Evolutionary conservation across 352 stramenopile genomes (phyloP).

Genomic region (Globisporangium takayamanum): DNA sequence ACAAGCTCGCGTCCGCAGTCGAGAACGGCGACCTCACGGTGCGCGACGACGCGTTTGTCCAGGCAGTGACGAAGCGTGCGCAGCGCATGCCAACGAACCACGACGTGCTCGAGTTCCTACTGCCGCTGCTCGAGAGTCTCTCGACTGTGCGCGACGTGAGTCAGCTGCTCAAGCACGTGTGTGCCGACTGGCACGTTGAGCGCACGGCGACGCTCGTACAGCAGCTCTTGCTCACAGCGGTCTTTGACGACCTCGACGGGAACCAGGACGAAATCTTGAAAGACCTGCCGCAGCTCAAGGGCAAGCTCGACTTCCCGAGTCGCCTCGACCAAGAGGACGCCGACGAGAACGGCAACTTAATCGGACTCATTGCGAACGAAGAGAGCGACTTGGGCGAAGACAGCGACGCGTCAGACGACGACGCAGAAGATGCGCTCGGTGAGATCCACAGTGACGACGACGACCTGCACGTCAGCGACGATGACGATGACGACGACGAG

Average conservation of each 20-base stretch:
- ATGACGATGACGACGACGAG: slow-evolving; percentile 21
- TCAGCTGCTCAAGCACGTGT: slow-evolving; percentile 50
- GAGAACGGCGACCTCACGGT: slow-evolving; percentile 67
- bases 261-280: slow-evolving; percentile 67
- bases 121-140: slow-evolving; percentile 67
- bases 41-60: slow-evolving; percentile 31
- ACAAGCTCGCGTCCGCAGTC: slow-evolving; percentile 65
- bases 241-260: slow-evolving; percentile 83
- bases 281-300: slow-evolving; percentile 48
- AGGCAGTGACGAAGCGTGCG: slow-evolving; percentile 24
- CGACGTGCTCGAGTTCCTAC: slow-evolving; percentile 58
- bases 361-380: slow-evolving; percentile 56
- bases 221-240: slow-evolving; percentile 57
- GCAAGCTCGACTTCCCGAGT: slow-evolving; percentile 70
- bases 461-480: slow-evolving; percentile 17
- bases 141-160: slow-evolving; percentile 67
- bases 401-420: slow-evolving; percentile 30
- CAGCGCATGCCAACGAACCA: slow-evolving; percentile 33
- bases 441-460: slow-evolving; percentile 25
- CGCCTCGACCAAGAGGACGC: slow-evolving; percentile 75
- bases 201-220: slow-evolving; percentile 56
- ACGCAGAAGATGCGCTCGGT: slow-evolving; percentile 13
- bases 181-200: slow-evolving; percentile 57
- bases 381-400: slow-evolving; percentile 65
- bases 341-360: slow-evolving; percentile 78